phyloP scores from a whole-genome alignment of 2,329 filamentous ascomycete species.

The Diaporthe velutina region DNA sequence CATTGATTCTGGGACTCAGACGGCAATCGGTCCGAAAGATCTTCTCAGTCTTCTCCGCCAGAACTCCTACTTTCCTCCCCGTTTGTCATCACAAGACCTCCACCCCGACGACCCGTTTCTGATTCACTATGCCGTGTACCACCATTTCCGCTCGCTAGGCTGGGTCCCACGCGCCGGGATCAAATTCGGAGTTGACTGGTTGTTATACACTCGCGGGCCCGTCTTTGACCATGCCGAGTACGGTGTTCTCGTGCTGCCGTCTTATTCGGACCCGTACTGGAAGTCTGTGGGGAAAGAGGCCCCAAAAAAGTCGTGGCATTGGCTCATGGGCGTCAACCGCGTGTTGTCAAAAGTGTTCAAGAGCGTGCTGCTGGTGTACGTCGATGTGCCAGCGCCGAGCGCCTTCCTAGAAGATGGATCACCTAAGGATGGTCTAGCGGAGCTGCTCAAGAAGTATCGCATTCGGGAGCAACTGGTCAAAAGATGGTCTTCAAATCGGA shows the following conservation, averaged over 20 bases:
- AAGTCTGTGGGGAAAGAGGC: slow-evolving; percentile 64
- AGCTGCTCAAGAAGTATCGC: slow-evolving; percentile 54
- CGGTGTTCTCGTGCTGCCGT: slow-evolving; percentile 85
- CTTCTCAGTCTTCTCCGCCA: slow-evolving; percentile 77
- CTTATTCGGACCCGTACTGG: slow-evolving; percentile 84
- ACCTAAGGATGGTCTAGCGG: slow-evolving; percentile 66
- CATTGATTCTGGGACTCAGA: slow-evolving; percentile 59
- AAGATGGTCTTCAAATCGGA: slow-evolving; percentile 49
- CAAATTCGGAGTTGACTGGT: slow-evolving; percentile 94
- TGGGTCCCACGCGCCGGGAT: slow-evolving; percentile 94
- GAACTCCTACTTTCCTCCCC: slow-evolving; percentile 77
- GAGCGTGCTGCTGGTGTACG: slow-evolving; percentile 89
- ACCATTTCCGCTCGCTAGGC: slow-evolving; percentile 94
- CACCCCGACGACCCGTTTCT: slow-evolving; percentile 87
- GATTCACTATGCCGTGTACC: slow-evolving; percentile 89
- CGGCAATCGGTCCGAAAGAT: slow-evolving; percentile 64
- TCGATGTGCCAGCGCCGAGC: slow-evolving; percentile 84
- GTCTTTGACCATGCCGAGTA: slow-evolving; percentile 97
- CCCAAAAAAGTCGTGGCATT: slow-evolving; percentile 75
- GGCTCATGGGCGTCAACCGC: slow-evolving; percentile 90
- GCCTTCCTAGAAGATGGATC: slow-evolving; percentile 58
- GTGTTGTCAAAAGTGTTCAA: slow-evolving; percentile 93
- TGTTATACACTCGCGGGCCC: slow-evolving; percentile 93
- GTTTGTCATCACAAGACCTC: slow-evolving; percentile 56
- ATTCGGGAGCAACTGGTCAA: slow-evolving; percentile 49